Percentiles rank a stretch among this genome's conserved stretches.
Evolutionary conservation across 2,329 filamentous ascomycete genomes (phyloP).

Genomic region (Alternaria longipes): DNA sequence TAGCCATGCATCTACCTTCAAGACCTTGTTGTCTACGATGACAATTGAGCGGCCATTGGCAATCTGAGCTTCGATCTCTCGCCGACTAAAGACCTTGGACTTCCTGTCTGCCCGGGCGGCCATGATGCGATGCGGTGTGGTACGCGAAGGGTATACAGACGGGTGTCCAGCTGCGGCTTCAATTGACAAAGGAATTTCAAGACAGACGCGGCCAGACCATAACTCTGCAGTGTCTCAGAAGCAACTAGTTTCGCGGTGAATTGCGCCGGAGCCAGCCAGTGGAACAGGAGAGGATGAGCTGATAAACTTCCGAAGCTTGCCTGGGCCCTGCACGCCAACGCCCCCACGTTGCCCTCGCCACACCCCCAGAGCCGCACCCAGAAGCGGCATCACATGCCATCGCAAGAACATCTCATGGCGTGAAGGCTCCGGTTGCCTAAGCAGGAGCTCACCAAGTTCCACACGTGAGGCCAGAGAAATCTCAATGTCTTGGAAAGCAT

Average conservation of each 20-base stretch:
- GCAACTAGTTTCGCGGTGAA: background rate
- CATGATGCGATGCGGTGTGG: conserved; percentile 29
- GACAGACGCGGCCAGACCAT: conserved; percentile 14
- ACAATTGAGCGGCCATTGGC: conserved; percentile 81
- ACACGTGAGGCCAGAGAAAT: background rate
- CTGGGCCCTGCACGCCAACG: conserved; percentile 11
- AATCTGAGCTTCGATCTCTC: conserved; percentile 82
- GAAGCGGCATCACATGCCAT: conserved; percentile 5
- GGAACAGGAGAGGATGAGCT: conserved; percentile 23
- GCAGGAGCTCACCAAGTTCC: background rate
- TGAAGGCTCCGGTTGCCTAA: background rate
- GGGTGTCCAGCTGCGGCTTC: background rate
- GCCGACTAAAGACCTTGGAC: conserved; percentile 64
- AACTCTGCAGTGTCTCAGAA: background rate
- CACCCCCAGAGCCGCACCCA: background rate
- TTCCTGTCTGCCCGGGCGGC: conserved; percentile 49
- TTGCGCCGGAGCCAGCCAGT: conserved; percentile 14
- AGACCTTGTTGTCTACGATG: conserved; percentile 80
- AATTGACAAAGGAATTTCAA: background rate
- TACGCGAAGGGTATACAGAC: background rate
- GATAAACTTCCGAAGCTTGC: conserved; percentile 22
- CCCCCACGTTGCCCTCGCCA: conserved; percentile 18
- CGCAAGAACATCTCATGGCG: background rate
- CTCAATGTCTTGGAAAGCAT: background rate
- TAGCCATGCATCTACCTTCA: conserved; percentile 90